Percentiles rank a stretch among this genome's conserved stretches.
phyloP scores from a whole-genome alignment of 208 protist genomes.

The Leishmania gerbilli region DNA sequence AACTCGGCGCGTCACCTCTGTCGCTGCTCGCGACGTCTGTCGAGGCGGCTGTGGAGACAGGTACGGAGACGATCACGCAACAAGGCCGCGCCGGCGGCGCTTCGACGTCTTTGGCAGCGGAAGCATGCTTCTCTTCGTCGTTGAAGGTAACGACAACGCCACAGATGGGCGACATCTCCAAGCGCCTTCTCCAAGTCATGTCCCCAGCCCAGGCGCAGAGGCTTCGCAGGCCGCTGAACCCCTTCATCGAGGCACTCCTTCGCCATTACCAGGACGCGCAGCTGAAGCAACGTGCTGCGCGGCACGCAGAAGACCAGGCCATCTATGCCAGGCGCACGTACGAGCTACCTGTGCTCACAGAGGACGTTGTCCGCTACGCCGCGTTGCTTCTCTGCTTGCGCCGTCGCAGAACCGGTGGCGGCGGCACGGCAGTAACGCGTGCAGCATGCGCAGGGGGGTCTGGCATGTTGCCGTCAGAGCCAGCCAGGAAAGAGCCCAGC shows the following conservation, averaged over 20 bases:
- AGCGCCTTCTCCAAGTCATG: constrained; percentile 21
- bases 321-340: constrained; percentile 20
- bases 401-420: constrained; percentile 6
- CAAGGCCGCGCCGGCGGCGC: background rate
- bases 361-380: constrained; percentile 31
- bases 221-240: constrained; percentile 21
- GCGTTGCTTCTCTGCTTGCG: constrained; percentile 19
- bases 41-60: background rate
- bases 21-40: background rate
- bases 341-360: constrained; percentile 28
- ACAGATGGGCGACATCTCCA: background rate
- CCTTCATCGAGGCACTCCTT: constrained; percentile 22
- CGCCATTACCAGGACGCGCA: constrained; percentile 15
- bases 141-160: background rate
- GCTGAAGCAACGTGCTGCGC: constrained; percentile 19
- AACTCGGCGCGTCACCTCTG: background rate
- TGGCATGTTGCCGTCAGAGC: background rate
- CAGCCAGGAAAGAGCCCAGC: background rate
- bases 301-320: constrained; percentile 22
- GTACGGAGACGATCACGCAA: background rate
- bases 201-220: constrained; percentile 11
- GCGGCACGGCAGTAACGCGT: background rate
- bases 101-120: background rate
- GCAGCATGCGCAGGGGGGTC: background rate
- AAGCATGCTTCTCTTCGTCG: constrained; percentile 3